Evolutionary conservation across 176 grass and related monocot genomes (phyloP).

Genomic region (Echinochloa phyllopogon): DNA sequence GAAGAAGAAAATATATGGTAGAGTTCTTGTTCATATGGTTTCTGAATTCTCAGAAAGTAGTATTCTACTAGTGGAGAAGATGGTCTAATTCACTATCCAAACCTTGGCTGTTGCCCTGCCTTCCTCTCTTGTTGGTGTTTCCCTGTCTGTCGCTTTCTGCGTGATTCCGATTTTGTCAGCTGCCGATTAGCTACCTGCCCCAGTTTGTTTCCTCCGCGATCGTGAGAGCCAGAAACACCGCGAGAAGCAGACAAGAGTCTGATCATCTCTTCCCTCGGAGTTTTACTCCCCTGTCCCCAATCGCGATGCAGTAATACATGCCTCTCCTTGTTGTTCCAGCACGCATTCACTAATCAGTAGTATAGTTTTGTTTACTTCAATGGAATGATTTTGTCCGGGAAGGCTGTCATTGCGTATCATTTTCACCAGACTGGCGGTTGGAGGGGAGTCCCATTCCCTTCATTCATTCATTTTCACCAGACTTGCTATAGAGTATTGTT

Average conservation of each 20-base stretch:
- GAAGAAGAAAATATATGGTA: neutral
- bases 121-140: constrained; percentile 4
- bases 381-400: too few species aligned
- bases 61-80: neutral
- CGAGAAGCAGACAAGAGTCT: neutral
- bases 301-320: neutral
- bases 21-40: neutral
- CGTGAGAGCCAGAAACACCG: too few species aligned
- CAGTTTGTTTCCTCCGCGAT: neutral
- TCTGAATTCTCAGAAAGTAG: neutral
- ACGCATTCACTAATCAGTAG: too few species aligned
- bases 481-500: neutral
- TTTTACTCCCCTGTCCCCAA: neutral
- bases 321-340: neutral
- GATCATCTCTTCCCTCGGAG: neutral
- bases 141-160: constrained; percentile 32
- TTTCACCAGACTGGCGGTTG: neutral
- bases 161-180: constrained; percentile 1
- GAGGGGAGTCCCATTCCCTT: neutral
- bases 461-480: neutral
- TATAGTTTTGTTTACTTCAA: neutral
- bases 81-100: neutral
- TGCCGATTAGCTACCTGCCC: neutral
- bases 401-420: neutral
- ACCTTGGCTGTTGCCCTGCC: neutral